Conservation (phyloP, 306 rosid genomes). For the Vigna radiata region DNA sequence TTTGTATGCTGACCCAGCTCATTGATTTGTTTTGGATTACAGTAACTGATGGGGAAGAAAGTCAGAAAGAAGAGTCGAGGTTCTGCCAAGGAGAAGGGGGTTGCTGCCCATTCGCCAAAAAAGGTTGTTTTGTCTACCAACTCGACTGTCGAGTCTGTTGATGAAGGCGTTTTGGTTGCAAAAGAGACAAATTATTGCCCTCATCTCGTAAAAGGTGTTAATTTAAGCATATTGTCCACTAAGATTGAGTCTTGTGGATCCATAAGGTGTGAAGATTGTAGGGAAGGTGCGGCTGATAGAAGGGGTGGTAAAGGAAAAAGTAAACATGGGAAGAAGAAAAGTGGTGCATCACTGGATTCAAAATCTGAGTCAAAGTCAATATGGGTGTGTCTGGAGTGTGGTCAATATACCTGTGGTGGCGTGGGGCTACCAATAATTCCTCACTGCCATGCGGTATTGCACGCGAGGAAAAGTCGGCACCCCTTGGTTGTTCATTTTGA, state of each 20-base stretch:
- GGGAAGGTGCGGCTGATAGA: constrained; percentile 65
- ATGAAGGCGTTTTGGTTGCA: constrained; percentile 52
- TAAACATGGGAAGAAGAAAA: constrained; percentile 79
- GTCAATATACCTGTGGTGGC: constrained; percentile 82
- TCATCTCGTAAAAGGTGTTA: constrained; percentile 77
- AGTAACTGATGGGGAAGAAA: constrained; percentile 88
- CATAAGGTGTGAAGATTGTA: constrained; percentile 77
- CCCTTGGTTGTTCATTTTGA: constrained; percentile 67
- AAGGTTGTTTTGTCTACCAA: constrained; percentile 45
- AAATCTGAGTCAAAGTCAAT: constrained; percentile 70
- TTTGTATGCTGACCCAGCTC: constrained; percentile 32
- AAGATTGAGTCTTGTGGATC: constrained; percentile 61
- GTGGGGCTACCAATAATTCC: constrained; percentile 77
- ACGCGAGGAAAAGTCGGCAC: constrained; percentile 74
- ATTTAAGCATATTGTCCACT: constrained; percentile 57
- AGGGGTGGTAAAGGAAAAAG: constrained; percentile 70
- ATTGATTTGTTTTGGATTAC: constrained; percentile 51
- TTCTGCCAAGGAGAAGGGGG: constrained; percentile 63
- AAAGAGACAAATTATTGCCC: constrained; percentile 68
- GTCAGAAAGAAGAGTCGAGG: constrained; percentile 71
- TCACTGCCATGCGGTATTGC: constrained; percentile 68
- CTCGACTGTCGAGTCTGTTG: constrained; percentile 49
- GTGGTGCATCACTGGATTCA: constrained; percentile 58
- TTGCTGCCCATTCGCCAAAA: constrained; percentile 46
- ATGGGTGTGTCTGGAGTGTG: constrained; percentile 96